Conservation (phyloP, 1,139 yeast species). For the Kodamaea alishanica region DNA sequence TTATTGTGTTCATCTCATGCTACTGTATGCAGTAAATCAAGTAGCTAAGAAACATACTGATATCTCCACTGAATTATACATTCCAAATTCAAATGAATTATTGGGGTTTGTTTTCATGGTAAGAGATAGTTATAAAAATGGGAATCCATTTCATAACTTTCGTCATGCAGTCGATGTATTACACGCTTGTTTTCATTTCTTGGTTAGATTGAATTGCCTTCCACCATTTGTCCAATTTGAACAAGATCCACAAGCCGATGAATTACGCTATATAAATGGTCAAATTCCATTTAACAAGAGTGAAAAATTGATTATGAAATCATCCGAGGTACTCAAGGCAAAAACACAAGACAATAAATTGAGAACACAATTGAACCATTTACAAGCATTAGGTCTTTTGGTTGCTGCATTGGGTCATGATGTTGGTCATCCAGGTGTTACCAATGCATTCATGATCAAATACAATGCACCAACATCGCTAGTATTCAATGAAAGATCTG, state of each 20-base stretch:
- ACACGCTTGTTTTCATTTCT: conserved; percentile 77
- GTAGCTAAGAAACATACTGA: conserved; percentile 16
- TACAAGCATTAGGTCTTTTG: conserved; percentile 56
- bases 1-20: conserved; percentile 55
- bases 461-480: conserved; percentile 64
- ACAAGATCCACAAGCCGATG: conserved; percentile 28
- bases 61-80: conserved; percentile 17
- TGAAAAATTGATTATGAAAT: conserved; percentile 1
- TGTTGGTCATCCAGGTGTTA: conserved; percentile 93
- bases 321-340: background rate
- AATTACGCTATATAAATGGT: conserved; percentile 18
- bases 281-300: conserved; percentile 37
- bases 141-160: conserved; percentile 90
- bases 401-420: conserved; percentile 94
- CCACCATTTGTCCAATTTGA: conserved; percentile 40
- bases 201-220: conserved; percentile 47
- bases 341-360: background rate
- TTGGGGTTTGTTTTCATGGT: conserved; percentile 59
- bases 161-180: conserved; percentile 94
- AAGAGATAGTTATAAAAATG: conserved; percentile 74
- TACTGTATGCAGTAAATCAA: conserved; percentile 45
- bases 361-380: conserved; percentile 27
- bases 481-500: conserved; percentile 61
- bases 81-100: conserved; percentile 42
- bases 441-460: conserved; percentile 66